Evolutionary conservation across 768 basidiomycete species (phyloP).

Genomic region (Candolleomyces aberdarensis): DNA sequence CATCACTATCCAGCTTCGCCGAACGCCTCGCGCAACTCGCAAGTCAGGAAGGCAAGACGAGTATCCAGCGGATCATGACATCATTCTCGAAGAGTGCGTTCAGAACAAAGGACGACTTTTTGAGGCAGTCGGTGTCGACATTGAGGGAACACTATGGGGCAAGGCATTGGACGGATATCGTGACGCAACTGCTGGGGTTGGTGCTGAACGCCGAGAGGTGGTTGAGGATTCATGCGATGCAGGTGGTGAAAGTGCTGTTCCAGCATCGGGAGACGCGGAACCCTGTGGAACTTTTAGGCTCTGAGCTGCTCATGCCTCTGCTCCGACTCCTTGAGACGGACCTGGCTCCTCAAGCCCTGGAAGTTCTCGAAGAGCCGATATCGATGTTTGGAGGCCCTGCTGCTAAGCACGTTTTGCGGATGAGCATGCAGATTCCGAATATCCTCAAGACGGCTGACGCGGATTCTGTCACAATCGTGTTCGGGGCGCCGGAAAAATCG

Average conservation of each 20-base stretch:
- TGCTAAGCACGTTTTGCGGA: conserved; percentile 83
- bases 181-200: conserved; percentile 82
- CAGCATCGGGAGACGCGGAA: conserved; percentile 79
- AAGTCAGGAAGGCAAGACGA: conserved; percentile 65
- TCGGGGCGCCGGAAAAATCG: conserved; percentile 77
- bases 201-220: conserved; percentile 81
- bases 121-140: conserved; percentile 82
- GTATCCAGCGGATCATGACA: conserved; percentile 83
- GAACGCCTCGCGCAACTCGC: conserved; percentile 72
- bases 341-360: conserved; percentile 79
- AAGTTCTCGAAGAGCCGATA: conserved; percentile 91
- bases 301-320: conserved; percentile 88
- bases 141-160: conserved; percentile 82
- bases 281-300: conserved; percentile 70
- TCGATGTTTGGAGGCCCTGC: conserved; percentile 72
- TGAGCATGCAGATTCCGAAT: conserved; percentile 76
- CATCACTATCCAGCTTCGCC: conserved; percentile 65
- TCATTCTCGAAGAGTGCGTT: conserved; percentile 87
- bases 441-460: conserved; percentile 35
- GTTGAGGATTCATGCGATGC: conserved; percentile 80
- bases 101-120: conserved; percentile 89
- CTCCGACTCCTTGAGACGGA: conserved; percentile 87
- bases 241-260: conserved; percentile 85
- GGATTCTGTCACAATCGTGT: conserved; percentile 65
- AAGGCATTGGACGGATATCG: conserved; percentile 75